phyloP scores from a whole-genome alignment of 768 basidiomycete genomes.

The Trametes cingulata region DNA sequence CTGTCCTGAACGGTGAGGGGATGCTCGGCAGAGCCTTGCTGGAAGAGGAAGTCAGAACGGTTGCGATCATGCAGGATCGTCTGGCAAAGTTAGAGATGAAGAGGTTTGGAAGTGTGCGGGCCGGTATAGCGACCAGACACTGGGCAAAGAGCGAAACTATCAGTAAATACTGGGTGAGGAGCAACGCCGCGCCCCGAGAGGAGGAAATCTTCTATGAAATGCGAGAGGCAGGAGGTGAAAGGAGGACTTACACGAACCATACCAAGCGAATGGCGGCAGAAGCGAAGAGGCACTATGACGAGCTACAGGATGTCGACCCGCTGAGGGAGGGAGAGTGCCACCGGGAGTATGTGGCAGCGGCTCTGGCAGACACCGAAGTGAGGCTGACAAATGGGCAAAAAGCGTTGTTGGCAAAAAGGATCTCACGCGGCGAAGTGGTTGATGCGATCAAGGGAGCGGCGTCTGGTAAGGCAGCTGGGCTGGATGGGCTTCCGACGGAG shows the following conservation, averaged over 20 bases:
- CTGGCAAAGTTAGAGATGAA: not conserved
- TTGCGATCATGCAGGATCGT: not conserved
- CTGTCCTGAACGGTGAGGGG: not conserved
- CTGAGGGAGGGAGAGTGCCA: not conserved
- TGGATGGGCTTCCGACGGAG: constrained; percentile 12
- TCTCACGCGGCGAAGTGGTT: not conserved
- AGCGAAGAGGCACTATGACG: not conserved
- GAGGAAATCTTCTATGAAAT: not conserved
- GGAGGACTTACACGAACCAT: not conserved
- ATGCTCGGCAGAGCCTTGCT: not conserved
- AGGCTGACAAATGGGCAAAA: not conserved
- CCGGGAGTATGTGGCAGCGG: not conserved
- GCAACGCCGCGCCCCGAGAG: not conserved
- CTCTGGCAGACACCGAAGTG: not conserved
- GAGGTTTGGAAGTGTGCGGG: not conserved
- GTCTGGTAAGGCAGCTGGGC: constrained; percentile 1
- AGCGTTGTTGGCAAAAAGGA: not conserved
- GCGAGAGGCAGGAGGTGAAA: not conserved
- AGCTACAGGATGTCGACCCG: not conserved
- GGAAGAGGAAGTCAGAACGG: not conserved
- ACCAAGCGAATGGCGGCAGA: not conserved
- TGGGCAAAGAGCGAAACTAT: not conserved
- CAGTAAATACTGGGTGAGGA: not conserved
- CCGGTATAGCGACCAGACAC: not conserved
- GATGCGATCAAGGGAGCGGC: not conserved